phyloP scores from a whole-genome alignment of 1,284 basidiomycete genomes.

The Erythrobasidium hasegawianum region DNA sequence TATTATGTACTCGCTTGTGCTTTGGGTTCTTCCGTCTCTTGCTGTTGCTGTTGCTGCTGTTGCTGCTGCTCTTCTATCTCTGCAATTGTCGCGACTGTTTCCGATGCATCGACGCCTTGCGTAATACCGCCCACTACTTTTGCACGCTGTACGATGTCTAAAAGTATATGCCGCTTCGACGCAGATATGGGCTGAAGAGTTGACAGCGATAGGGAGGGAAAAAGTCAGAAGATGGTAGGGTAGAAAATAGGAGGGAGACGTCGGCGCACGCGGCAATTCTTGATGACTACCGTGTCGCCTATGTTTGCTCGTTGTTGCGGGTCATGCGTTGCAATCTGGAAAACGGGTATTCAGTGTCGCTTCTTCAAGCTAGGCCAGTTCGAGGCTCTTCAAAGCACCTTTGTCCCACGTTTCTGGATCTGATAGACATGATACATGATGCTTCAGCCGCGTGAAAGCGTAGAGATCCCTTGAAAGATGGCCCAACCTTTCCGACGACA shows the following conservation, averaged over 20 bases:
- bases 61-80: constrained; percentile 15
- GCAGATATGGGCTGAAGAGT: constrained; percentile 20
- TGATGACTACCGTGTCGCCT: constrained; percentile 25
- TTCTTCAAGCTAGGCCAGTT: neutral
- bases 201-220: too few relatives aligned
- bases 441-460: too few relatives aligned
- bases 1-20: too few relatives aligned
- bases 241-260: neutral
- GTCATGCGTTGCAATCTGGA: constrained; percentile 30
- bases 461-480: too few relatives aligned
- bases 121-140: constrained; percentile 16
- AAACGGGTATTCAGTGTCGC: neutral
- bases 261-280: constrained; percentile 11
- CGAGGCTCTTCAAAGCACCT: neutral
- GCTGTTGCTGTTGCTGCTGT: neutral
- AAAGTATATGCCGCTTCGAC: constrained; percentile 23
- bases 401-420: constrained; percentile 8
- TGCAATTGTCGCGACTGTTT: constrained; percentile 21
- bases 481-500: constrained; percentile 27
- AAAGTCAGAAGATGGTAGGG: neutral
- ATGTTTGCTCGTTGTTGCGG: constrained; percentile 17
- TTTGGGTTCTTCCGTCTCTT: too few relatives aligned
- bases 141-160: constrained; percentile 24
- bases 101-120: constrained; percentile 15
- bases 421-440: neutral